Conservation (phyloP, 805 yeast species). For the Candida suzukii region DNA sequence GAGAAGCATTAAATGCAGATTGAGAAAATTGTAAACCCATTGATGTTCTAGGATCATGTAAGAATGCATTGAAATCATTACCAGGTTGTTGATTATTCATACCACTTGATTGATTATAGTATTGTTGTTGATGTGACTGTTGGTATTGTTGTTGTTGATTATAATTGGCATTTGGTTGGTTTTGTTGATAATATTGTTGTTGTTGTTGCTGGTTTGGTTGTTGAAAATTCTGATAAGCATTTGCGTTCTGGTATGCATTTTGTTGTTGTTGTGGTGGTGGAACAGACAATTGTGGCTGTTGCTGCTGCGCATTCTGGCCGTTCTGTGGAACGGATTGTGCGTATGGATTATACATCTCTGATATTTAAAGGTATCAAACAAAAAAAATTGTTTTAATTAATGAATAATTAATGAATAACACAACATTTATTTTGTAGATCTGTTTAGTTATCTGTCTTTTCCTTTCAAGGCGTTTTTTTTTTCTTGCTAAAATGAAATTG, state of each 20-base stretch:
- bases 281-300: slow-evolving; percentile 2
- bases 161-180: too few species aligned
- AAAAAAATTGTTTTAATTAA: too few species aligned
- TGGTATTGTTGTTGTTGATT: slow-evolving; percentile 5
- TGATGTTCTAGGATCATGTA: slow-evolving; percentile 73
- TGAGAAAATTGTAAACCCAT: slow-evolving; percentile 88
- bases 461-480: too few species aligned
- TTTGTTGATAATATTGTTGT: slow-evolving; percentile 8
- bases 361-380: too few species aligned
- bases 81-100: slow-evolving; percentile 4
- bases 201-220: slow-evolving; percentile 17
- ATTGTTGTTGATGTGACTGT: slow-evolving; percentile 7
- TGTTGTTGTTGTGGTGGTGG: background rate
- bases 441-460: too few species aligned
- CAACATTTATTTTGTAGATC: too few species aligned
- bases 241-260: background rate
- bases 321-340: slow-evolving; percentile 20
- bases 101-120: background rate
- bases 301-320: background rate
- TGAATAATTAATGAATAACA: too few species aligned
- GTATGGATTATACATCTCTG: slow-evolving; percentile 44
- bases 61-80: slow-evolving; percentile 32
- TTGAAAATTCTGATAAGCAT: slow-evolving; percentile 15
- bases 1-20: slow-evolving; percentile 74
- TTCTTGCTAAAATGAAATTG: too few species aligned